A percentile compares a stretch with the other conserved stretches of the same genome.
phyloP scores from a whole-genome alignment of 768 basidiomycete genomes.

The Psilocybe subaeruginosa region DNA sequence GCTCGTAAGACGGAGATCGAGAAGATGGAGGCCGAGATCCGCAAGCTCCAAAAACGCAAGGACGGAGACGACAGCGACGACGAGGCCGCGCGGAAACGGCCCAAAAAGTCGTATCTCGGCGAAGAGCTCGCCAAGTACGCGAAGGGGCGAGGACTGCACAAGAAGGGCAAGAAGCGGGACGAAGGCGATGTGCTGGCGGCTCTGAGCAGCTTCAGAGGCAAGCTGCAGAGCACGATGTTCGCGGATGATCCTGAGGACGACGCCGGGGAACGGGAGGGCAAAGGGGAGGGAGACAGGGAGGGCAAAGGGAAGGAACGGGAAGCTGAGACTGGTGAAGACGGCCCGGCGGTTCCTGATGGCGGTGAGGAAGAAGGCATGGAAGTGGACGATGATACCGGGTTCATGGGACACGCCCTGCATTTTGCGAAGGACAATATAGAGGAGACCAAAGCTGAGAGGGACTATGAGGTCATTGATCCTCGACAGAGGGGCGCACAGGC shows the following conservation, averaged over 20 bases:
- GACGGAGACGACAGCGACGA: conserved; percentile 65
- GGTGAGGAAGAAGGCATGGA: conserved; percentile 54
- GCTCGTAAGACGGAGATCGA: conserved; percentile 78
- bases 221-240: conserved; percentile 53
- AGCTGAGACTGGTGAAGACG: conserved; percentile 20
- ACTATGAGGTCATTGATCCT: conserved; percentile 91
- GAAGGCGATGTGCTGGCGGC: conserved; percentile 73
- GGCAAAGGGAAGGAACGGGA: conserved; percentile 15
- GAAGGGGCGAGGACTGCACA: conserved; percentile 61
- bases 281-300: conserved; percentile 11
- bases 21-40: conserved; percentile 88
- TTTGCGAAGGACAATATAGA: conserved; percentile 83
- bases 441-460: conserved; percentile 81
- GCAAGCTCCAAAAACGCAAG: conserved; percentile 68
- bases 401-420: conserved; percentile 70
- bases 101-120: conserved; percentile 72
- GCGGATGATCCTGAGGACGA: conserved; percentile 27
- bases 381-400: conserved; percentile 77
- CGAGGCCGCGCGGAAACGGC: conserved; percentile 55
- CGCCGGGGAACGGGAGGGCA: too few species aligned
- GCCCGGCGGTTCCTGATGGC: conserved; percentile 19
- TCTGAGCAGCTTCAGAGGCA: conserved; percentile 71
- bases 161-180: conserved; percentile 65
- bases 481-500: conserved; percentile 72
- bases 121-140: conserved; percentile 85